Evolutionary conservation across 805 yeast species (phyloP), one percentile per base, ranked within the genome.

Genomic region (Metschnikowia reukaufii): DNA sequence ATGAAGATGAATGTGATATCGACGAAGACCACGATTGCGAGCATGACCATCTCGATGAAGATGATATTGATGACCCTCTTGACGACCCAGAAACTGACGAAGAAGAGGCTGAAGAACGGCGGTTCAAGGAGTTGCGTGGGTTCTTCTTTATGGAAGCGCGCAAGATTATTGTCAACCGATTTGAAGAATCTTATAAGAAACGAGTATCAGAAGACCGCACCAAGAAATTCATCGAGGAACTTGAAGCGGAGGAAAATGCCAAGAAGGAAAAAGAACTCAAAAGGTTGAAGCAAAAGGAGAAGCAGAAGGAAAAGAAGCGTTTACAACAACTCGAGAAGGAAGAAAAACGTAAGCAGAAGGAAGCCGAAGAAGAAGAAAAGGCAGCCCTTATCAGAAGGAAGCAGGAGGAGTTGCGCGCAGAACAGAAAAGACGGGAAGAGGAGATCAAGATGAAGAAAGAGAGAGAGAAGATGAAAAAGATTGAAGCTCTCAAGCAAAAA

Each of bases 121-220:
- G 90, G 42, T 67, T 87, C 58, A 84, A 81, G 57, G 96, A 90
- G 65, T 84, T 92, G 10, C 84, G 91, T 32, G 81, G 86, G 20
- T 77, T 88, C 74, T 77, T 91, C 51, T 89, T 88, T 57, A 74
- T 87, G 44, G 86, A 89, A 46, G 87, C 91, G 1, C 84, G 94
- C 4, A 81, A 88, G 44, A 73, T 45, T 16, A 45, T 45, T 18
- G 34, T 36, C 8, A 40, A 81, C 54, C 77, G 89, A 37, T 78
- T 91, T 27, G 73, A 86, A 58, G 80, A 77, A 25, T 88, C 96
- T 0, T 90, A 84, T 60, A 86, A 86, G 51, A 91, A 85, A 57
- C 85, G 82, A 53, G 79, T 86, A 39, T 91, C 96, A 10, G 88
- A 85, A 49, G 94, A 86, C 56, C 75, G 84, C 48, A 77, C 85